Evolutionary conservation across 1,284 basidiomycete genomes (phyloP).

Genomic region (Microbotryum saponariae): DNA sequence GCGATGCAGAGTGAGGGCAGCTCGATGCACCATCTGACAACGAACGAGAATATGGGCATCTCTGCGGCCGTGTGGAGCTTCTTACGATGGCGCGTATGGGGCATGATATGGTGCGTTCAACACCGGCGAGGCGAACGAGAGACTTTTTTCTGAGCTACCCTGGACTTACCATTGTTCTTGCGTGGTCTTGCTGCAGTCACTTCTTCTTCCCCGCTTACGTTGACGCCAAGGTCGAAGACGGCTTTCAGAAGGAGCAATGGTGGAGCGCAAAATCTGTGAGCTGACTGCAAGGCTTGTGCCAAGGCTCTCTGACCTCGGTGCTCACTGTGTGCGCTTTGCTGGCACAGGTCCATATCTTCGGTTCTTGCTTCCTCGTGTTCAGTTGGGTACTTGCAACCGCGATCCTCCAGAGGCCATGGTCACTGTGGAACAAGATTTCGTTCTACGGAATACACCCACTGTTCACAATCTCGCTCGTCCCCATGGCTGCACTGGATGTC

Average conservation of each 20-base stretch:
- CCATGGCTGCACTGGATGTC: conserved; percentile 61
- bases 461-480: conserved; percentile 45
- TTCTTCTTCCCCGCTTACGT: conserved; percentile 21
- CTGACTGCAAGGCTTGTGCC: not conserved
- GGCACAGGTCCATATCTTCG: conserved; percentile 46
- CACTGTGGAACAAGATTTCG: conserved; percentile 37
- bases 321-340: conserved; percentile 24
- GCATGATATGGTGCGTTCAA: conserved; percentile 8
- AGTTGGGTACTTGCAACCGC: conserved; percentile 59
- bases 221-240: conserved; percentile 21
- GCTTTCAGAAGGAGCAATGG: conserved; percentile 25
- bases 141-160: not conserved
- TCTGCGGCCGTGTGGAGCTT: conserved; percentile 12
- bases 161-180: not conserved
- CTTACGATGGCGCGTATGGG: conserved; percentile 19
- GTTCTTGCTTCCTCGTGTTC: conserved; percentile 56
- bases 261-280: conserved; percentile 1
- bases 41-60: conserved; percentile 16
- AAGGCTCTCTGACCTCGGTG: not conserved
- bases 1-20: conserved; percentile 19
- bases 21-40: conserved; percentile 15
- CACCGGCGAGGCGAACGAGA: not conserved
- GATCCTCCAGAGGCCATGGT: conserved; percentile 20
- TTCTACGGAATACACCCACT: conserved; percentile 46
- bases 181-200: not conserved